A percentile compares a stretch with the other conserved stretches of the same genome.
phyloP scores from a whole-genome alignment of 768 basidiomycete species.

The Sporobolomyces phaffii region DNA sequence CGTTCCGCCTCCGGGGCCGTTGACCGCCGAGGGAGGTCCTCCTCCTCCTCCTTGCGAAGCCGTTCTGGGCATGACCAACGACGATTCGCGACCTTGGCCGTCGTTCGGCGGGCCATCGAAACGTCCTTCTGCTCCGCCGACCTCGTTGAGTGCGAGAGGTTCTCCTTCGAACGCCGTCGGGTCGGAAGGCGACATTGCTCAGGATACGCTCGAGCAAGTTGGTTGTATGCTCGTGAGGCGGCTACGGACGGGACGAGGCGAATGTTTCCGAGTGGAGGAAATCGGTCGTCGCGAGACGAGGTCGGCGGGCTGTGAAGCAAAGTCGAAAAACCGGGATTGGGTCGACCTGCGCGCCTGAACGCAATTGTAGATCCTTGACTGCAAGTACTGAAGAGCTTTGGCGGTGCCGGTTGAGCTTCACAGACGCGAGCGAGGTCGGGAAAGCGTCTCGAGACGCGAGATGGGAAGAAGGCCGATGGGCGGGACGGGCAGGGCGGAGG shows the following conservation, averaged over 20 bases:
- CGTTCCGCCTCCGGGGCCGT: no score
- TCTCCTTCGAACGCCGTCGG: background rate
- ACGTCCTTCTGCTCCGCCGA: no score
- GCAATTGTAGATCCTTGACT: no score
- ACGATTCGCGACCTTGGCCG: background rate
- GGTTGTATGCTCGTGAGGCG: no score
- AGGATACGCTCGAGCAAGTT: background rate
- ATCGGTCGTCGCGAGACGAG: no score
- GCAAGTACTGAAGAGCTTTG: background rate
- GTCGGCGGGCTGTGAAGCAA: background rate
- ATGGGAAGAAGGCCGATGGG: background rate
- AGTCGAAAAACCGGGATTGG: background rate
- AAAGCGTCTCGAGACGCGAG: background rate
- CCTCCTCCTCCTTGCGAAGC: background rate
- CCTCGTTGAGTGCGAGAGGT: background rate
- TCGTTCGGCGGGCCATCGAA: no score
- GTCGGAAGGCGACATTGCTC: conserved; percentile 1
- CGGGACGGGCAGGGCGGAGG: no score
- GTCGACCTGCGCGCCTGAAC: background rate
- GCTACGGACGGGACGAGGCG: background rate
- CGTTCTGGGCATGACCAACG: background rate
- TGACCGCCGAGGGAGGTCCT: no score
- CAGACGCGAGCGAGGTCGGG: background rate
- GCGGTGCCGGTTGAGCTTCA: no score
- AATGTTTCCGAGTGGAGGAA: background rate